These are phyloP conservation scores for Suillus alpinus DNA, from an alignment of 768 basidiomycete genomes.

Conservation along the genomic window DNA sequence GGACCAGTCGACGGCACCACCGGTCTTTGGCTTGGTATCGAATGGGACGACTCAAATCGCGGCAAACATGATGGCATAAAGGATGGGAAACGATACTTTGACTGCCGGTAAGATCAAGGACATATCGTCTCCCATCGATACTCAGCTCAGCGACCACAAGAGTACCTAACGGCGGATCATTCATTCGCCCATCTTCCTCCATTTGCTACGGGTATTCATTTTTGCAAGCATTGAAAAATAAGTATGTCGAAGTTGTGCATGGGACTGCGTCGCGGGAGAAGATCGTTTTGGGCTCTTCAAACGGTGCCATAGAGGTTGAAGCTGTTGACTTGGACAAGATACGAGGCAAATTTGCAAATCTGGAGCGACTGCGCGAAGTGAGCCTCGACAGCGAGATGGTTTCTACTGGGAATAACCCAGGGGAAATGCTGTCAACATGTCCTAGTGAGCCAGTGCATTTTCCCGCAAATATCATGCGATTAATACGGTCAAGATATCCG, in stretches of 20 bases:
- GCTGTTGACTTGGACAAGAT: conserved; percentile 82
- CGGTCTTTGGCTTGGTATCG: conserved; percentile 91
- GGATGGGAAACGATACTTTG: conserved; percentile 76
- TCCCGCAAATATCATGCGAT: conserved; percentile 8
- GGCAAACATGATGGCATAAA: conserved; percentile 89
- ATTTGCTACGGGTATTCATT: conserved; percentile 69
- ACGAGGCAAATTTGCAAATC: conserved; percentile 60
- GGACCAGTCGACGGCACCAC: conserved; percentile 62
- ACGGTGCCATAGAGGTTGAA: conserved; percentile 81
- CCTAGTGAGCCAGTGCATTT: conserved; percentile 53
- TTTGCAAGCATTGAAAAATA: conserved; percentile 65
- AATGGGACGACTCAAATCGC: conserved; percentile 85
- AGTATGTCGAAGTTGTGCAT: conserved; percentile 71
- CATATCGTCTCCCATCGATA: conserved; percentile 2
- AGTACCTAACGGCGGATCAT: conserved; percentile 65
- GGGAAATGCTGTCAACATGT: conserved; percentile 54
- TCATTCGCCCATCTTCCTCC: conserved; percentile 65
- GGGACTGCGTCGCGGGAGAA: conserved; percentile 54
- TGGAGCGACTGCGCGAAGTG: conserved; percentile 70
- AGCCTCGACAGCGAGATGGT: conserved; percentile 75
- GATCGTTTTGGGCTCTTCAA: conserved; percentile 76
- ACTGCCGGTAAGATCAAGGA: conserved; percentile 53
- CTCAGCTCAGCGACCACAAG: conserved; percentile 36
- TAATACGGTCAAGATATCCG: conserved; percentile 53
- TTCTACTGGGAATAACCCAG: conserved; percentile 46